Conservation (phyloP, 495 filamentous ascomycete species). For the Acidomyces sp. region DNA sequence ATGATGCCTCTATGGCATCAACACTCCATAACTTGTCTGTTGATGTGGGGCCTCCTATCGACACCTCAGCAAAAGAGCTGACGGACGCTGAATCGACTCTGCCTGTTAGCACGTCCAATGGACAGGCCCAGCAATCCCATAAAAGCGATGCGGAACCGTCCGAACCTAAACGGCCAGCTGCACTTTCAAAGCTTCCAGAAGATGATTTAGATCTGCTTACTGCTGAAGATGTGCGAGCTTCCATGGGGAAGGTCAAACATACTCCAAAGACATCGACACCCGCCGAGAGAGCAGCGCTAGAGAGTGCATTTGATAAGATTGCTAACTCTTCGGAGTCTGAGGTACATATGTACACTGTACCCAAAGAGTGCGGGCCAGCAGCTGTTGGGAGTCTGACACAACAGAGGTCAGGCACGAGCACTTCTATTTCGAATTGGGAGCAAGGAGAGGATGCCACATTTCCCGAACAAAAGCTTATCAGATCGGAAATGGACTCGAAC, state of each 20-base stretch:
- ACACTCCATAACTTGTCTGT: too few species aligned
- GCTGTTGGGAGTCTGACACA: too few species aligned
- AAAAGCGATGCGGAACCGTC: not conserved
- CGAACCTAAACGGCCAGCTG: not conserved
- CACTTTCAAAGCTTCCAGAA: conserved; percentile 10
- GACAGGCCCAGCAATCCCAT: too few species aligned
- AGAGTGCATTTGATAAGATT: conserved; percentile 1
- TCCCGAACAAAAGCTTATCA: too few species aligned
- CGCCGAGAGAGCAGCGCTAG: conserved; percentile 6
- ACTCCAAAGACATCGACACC: not conserved
- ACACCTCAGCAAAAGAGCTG: conserved; percentile 1
- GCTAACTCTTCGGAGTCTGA: not conserved
- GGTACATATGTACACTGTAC: too few species aligned
- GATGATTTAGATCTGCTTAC: conserved; percentile 13
- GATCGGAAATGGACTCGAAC: too few species aligned
- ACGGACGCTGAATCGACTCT: not conserved
- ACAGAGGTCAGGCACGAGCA: too few species aligned
- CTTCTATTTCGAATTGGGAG: too few species aligned
- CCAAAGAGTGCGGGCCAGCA: too few species aligned
- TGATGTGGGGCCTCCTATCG: not conserved
- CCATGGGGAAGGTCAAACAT: conserved; percentile 15
- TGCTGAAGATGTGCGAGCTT: conserved; percentile 17
- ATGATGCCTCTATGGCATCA: too few species aligned
- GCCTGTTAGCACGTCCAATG: too few species aligned
- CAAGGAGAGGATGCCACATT: too few species aligned